Conservation (phyloP, 78 protist species). For the Bigelowiella natans region DNA sequence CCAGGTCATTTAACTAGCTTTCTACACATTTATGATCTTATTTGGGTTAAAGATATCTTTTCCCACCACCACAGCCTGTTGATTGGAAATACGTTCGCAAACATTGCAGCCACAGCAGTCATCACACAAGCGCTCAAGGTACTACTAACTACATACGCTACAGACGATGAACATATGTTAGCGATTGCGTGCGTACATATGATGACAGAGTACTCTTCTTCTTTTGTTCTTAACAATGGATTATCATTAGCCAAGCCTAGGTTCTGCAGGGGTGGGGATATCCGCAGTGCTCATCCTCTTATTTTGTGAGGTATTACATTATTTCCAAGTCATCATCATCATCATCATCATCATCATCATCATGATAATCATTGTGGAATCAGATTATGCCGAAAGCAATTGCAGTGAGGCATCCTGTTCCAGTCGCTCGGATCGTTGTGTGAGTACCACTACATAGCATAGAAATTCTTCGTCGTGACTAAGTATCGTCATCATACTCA, state of each 20-base stretch:
- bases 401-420: neutral
- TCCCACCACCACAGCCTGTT: neutral
- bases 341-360: too few relatives aligned
- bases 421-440: neutral
- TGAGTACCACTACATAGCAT: too few relatives aligned
- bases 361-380: too few relatives aligned
- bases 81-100: neutral
- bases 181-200: too few relatives aligned
- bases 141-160: neutral
- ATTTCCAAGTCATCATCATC: too few relatives aligned
- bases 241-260: too few relatives aligned
- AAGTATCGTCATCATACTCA: too few relatives aligned
- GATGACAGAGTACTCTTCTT: too few relatives aligned
- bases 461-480: too few relatives aligned
- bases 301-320: neutral
- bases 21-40: neutral
- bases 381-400: neutral
- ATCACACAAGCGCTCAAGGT: neutral
- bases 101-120: neutral
- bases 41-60: neutral
- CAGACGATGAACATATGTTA: too few relatives aligned
- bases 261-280: neutral
- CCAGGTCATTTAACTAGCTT: neutral
- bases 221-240: too few relatives aligned
- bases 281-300: neutral